These are phyloP conservation scores for Aleurites moluccanus DNA, from an alignment of 441 rosid genomes.

Conservation along the genomic window DNA sequence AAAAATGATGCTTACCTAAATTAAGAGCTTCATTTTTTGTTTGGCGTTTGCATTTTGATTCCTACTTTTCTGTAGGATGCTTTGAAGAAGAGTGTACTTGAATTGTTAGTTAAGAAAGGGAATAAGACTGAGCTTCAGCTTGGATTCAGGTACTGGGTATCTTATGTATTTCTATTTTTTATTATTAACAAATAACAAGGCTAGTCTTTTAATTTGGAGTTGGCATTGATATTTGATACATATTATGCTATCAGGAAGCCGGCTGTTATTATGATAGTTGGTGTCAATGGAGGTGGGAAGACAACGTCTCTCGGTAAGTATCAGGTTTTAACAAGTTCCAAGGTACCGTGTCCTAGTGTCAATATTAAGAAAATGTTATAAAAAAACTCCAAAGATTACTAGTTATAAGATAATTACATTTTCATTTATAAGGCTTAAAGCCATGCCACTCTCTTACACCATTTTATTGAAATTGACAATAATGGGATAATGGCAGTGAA, in stretches of 20 bases:
- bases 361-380: neutral
- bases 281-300: conserved; percentile 96
- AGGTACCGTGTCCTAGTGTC: neutral
- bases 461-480: neutral
- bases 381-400: neutral
- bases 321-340: neutral
- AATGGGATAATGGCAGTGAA: neutral
- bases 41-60: neutral
- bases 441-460: neutral
- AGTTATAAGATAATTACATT: neutral
- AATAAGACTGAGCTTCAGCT: conserved; percentile 81
- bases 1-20: neutral
- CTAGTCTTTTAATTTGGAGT: neutral
- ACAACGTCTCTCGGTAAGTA: conserved; percentile 93
- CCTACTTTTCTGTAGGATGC: conserved; percentile 55
- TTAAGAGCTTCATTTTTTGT: neutral
- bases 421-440: neutral
- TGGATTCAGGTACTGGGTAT: conserved; percentile 68
- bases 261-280: conserved; percentile 83
- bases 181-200: neutral
- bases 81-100: conserved; percentile 71
- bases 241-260: conserved; percentile 66
- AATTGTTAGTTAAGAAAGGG: conserved; percentile 63
- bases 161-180: neutral
- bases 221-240: conserved; percentile 9